These are phyloP conservation scores for Lumnitzera racemosa DNA, from an alignment of 345 rosid species.

Conservation along the genomic window DNA sequence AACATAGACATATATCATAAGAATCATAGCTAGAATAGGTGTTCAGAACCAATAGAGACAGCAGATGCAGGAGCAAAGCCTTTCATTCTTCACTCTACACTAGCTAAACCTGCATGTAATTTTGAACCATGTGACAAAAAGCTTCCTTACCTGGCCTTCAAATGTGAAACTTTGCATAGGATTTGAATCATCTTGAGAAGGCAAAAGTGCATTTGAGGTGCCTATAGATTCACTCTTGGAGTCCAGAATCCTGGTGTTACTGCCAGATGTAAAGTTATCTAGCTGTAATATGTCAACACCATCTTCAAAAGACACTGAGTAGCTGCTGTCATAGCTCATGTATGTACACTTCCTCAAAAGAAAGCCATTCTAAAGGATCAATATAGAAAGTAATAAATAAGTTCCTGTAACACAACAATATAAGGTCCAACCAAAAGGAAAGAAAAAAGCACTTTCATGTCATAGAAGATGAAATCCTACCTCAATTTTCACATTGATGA, in stretches of 20 bases:
- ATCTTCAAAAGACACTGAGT: slow-evolving; percentile 71
- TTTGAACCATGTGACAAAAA: slow-evolving; percentile 1
- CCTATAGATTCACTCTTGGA: slow-evolving; percentile 29
- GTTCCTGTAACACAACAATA: slow-evolving; percentile 6
- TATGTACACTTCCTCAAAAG: slow-evolving; percentile 77
- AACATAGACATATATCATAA: too few species aligned
- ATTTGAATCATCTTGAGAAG: slow-evolving; percentile 33
- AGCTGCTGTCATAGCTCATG: slow-evolving; percentile 93
- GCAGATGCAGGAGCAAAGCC: too few species aligned
- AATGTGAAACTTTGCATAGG: slow-evolving; percentile 60
- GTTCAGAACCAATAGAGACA: too few species aligned
- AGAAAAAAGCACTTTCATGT: not conserved
- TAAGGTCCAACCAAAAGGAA: not conserved
- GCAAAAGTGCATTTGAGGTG: slow-evolving; percentile 24
- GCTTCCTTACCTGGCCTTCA: slow-evolving; percentile 73
- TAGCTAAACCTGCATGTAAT: not conserved
- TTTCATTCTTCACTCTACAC: too few species aligned
- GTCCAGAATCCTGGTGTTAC: slow-evolving; percentile 32
- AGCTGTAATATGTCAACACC: slow-evolving; percentile 66
- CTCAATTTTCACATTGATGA: slow-evolving; percentile 84
- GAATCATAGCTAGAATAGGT: too few species aligned
- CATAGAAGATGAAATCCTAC: slow-evolving; percentile 23
- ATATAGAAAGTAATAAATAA: slow-evolving; percentile 10
- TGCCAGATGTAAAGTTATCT: slow-evolving; percentile 40
- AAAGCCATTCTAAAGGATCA: slow-evolving; percentile 60